phyloP scores from a whole-genome alignment of 495 filamentous ascomycete species.

The Gamarada debralockiae region DNA sequence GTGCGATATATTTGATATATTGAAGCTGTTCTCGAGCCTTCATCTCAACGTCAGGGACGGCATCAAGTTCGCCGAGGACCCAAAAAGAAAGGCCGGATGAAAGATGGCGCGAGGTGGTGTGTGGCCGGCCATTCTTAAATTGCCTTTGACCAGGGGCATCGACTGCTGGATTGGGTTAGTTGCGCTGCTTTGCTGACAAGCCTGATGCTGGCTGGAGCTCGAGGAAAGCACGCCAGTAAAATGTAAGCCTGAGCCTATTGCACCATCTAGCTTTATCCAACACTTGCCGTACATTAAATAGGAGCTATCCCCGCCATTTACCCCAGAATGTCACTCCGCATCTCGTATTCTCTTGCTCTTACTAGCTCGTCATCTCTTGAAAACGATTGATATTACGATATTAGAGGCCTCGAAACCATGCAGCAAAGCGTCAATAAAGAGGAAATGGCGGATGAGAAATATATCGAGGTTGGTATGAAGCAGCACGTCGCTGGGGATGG shows the following conservation, averaged over 20 bases:
- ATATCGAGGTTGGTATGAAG: not conserved
- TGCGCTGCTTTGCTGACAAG: not conserved
- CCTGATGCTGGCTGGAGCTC: not conserved
- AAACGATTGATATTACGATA: too few relatives aligned
- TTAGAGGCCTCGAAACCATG: conserved; percentile 6
- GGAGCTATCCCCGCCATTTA: too few relatives aligned
- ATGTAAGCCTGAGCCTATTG: too few relatives aligned
- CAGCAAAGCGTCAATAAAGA: not conserved
- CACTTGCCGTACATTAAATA: too few relatives aligned
- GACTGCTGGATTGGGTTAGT: not conserved
- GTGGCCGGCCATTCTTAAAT: not conserved
- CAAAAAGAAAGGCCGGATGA: conserved; percentile 6
- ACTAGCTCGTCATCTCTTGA: too few relatives aligned
- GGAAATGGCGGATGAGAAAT: not conserved
- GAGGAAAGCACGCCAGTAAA: not conserved
- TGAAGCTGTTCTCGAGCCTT: not conserved
- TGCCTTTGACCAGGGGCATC: too few relatives aligned
- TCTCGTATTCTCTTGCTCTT: too few relatives aligned
- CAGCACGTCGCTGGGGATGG: not conserved
- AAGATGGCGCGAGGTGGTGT: not conserved
- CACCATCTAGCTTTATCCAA: too few relatives aligned
- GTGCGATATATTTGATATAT: too few relatives aligned
- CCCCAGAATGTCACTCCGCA: too few relatives aligned
- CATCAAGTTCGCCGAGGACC: not conserved
- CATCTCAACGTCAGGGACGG: too few relatives aligned